Evolutionary conservation across 768 basidiomycete species (phyloP).

Genomic region (Pleurotus cornucopiae): DNA sequence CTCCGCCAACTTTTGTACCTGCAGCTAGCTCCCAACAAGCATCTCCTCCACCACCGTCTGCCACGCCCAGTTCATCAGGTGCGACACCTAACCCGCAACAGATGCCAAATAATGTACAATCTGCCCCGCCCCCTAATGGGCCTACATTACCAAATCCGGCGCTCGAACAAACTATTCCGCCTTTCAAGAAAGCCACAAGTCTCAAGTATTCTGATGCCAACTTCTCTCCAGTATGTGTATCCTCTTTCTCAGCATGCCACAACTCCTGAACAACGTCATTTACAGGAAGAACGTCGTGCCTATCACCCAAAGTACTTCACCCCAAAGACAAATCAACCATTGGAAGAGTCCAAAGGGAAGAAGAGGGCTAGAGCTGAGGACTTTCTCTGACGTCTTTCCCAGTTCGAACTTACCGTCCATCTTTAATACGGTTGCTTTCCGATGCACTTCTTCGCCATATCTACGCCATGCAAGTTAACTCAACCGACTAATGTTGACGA

Average conservation of each 20-base stretch:
- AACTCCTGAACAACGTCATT: constrained; percentile 3
- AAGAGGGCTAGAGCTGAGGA: constrained; percentile 87
- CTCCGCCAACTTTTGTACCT: constrained; percentile 17
- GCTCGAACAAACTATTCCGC: constrained; percentile 61
- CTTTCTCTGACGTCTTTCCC: constrained; percentile 45
- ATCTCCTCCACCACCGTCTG: constrained; percentile 8
- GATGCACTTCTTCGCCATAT: not conserved
- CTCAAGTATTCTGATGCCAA: constrained; percentile 76
- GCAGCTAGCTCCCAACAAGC: constrained; percentile 3
- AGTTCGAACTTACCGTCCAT: not conserved
- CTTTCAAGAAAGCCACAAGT: constrained; percentile 72
- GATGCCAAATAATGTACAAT: constrained; percentile 10
- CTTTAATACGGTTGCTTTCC: not conserved
- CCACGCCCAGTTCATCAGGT: not conserved
- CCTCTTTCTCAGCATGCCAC: not conserved
- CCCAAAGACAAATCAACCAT: constrained; percentile 36
- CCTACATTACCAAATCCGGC: constrained; percentile 49
- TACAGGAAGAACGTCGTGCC: constrained; percentile 76
- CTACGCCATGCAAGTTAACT: not conserved
- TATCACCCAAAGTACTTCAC: constrained; percentile 58
- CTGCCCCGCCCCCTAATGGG: constrained; percentile 14
- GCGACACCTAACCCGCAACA: constrained; percentile 13
- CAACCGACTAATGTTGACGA: not conserved
- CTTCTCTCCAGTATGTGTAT: constrained; percentile 65
- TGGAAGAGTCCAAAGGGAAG: constrained; percentile 70